Conservation (phyloP, 2,329 filamentous ascomycete species). For the Cryphonectria japonica region DNA sequence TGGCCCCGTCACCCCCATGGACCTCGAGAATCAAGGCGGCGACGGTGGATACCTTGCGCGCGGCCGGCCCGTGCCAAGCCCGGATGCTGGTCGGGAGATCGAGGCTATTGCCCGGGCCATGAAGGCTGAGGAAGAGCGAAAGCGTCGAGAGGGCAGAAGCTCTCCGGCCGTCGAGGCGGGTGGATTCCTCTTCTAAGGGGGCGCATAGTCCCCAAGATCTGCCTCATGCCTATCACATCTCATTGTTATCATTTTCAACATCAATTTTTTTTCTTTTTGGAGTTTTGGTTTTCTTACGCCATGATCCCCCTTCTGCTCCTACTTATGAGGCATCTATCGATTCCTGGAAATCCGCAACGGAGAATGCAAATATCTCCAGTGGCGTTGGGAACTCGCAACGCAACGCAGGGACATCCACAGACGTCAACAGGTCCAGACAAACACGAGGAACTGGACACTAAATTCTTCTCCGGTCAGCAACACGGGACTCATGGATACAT, state of each 20-base stretch:
- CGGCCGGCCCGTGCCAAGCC: constrained; percentile 29
- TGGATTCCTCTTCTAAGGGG: constrained; percentile 36
- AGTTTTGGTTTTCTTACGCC: background rate
- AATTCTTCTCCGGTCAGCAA: constrained; percentile 2
- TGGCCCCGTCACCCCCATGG: constrained; percentile 65
- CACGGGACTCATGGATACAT: background rate
- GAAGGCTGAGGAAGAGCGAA: constrained; percentile 40
- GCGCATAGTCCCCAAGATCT: background rate
- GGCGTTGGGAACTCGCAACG: too few relatives aligned
- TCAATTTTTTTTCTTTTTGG: background rate
- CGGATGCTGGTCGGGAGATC: constrained; percentile 32
- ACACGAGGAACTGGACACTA: background rate
- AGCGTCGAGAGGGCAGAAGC: constrained; percentile 37
- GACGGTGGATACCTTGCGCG: constrained; percentile 43
- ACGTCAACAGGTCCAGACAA: constrained; percentile 6
- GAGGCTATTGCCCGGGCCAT: constrained; percentile 39
- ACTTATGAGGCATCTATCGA: constrained; percentile 4
- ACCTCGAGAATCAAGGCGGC: constrained; percentile 49
- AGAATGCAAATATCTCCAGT: background rate
- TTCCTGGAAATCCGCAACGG: background rate
- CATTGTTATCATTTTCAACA: background rate
- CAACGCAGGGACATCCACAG: background rate
- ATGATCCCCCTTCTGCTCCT: background rate
- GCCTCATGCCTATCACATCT: background rate
- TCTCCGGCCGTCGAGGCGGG: constrained; percentile 41